These are phyloP conservation scores for Curvularia sp. DNA, from an alignment of 2,329 filamentous ascomycete genomes.

Conservation along the genomic window DNA sequence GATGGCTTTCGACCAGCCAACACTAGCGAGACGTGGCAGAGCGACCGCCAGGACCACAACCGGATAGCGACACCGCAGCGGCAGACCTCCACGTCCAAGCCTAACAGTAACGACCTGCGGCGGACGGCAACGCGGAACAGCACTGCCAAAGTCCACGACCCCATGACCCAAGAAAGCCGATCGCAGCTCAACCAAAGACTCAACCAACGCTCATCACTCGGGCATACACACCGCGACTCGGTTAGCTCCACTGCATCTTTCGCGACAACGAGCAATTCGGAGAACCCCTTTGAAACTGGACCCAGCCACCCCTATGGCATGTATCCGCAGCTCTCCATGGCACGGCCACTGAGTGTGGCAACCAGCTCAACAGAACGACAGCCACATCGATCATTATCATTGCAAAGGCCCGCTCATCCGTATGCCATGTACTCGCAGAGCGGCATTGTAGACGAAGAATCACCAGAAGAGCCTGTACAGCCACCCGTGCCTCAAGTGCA, in stretches of 20 bases:
- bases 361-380: conserved; percentile 72
- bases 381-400: conserved; percentile 63
- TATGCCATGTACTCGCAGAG: conserved; percentile 88
- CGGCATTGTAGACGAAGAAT: conserved; percentile 61
- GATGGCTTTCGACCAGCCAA: conserved; percentile 55
- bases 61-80: conserved; percentile 34
- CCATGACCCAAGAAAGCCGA: conserved; percentile 32
- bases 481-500: conserved; percentile 50
- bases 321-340: conserved; percentile 73
- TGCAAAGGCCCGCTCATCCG: conserved; percentile 77
- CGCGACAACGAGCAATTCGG: conserved; percentile 51
- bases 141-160: conserved; percentile 44
- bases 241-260: conserved; percentile 53
- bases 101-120: conserved; percentile 34
- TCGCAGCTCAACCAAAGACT: conserved; percentile 31
- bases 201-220: conserved; percentile 37
- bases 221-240: conserved; percentile 41
- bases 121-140: conserved; percentile 48
- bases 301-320: conserved; percentile 86
- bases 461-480: conserved; percentile 29
- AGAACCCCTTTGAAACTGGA: conserved; percentile 74
- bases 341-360: conserved; percentile 69
- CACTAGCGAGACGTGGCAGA: conserved; percentile 26
- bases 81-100: conserved; percentile 31
- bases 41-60: conserved; percentile 36